These are phyloP conservation scores for Ustanciosporium gigantosporum DNA, from an alignment of 1,284 basidiomycete species.

Conservation along the genomic window DNA sequence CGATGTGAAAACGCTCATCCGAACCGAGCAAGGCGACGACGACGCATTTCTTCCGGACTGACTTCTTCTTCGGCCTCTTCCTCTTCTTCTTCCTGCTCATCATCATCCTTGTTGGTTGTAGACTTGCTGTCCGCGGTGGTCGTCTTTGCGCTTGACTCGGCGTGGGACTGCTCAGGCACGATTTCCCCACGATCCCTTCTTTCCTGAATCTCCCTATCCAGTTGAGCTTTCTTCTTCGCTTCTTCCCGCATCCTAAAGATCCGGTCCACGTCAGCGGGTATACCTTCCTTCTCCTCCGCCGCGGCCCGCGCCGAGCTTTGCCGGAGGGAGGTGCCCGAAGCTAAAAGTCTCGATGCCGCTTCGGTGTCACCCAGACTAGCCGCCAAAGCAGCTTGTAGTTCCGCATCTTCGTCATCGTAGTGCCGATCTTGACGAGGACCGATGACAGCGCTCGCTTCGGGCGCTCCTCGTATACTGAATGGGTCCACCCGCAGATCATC, in stretches of 20 bases:
- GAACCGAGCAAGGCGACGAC: constrained; percentile 37
- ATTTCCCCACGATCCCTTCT: constrained; percentile 19
- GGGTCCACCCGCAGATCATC: constrained; percentile 37
- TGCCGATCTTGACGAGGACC: constrained; percentile 33
- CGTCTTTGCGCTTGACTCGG: not conserved
- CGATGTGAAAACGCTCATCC: constrained; percentile 15
- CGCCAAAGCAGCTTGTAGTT: constrained; percentile 52
- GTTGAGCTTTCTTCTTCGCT: constrained; percentile 27
- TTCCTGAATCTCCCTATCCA: constrained; percentile 31
- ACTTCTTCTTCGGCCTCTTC: constrained; percentile 37
- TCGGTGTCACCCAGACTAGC: constrained; percentile 42
- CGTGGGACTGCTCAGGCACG: not conserved
- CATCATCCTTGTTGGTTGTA: constrained; percentile 4
- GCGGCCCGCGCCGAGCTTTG: not conserved
- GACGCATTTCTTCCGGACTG: constrained; percentile 49
- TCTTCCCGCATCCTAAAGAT: constrained; percentile 46
- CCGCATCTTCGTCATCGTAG: constrained; percentile 55
- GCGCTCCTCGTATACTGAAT: constrained; percentile 32
- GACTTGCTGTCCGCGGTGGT: too few species aligned
- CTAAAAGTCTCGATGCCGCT: constrained; percentile 14
- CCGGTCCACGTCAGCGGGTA: constrained; percentile 45
- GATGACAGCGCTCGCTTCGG: constrained; percentile 35
- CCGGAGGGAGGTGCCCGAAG: constrained; percentile 1
- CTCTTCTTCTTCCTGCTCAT: constrained; percentile 42
- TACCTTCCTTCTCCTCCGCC: constrained; percentile 10